Percentiles rank a stretch among this genome's conserved stretches.
Evolutionary conservation across 768 basidiomycete species (phyloP).

Genomic region (Tremella fuciformis): DNA sequence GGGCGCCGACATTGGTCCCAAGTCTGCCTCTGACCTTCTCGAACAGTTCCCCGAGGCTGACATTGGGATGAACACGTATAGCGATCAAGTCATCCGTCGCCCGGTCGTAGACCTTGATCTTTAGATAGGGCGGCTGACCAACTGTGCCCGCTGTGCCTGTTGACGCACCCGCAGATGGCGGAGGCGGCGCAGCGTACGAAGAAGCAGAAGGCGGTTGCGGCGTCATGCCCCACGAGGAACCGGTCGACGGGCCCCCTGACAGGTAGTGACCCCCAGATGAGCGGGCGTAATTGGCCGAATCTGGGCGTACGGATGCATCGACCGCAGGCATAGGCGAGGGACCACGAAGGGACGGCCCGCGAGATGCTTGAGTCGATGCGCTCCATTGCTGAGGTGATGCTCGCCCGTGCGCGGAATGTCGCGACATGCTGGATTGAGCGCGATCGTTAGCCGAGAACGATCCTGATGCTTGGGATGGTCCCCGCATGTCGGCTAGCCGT

Average conservation of each 20-base stretch:
- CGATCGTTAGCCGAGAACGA: constrained; percentile 9
- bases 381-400: constrained; percentile 12
- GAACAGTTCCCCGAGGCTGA: constrained; percentile 79
- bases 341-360: constrained; percentile 20
- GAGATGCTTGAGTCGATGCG: constrained; percentile 8
- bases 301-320: constrained; percentile 15
- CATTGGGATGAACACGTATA: constrained; percentile 89
- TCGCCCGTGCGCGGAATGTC: constrained; percentile 8
- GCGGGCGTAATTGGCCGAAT: neutral
- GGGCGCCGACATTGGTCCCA: constrained; percentile 65
- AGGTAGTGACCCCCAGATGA: constrained; percentile 12
- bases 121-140: constrained; percentile 69
- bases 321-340: constrained; percentile 35
- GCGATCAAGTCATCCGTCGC: constrained; percentile 92
- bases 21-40: constrained; percentile 86
- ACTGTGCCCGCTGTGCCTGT: constrained; percentile 5
- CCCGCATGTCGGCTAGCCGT: constrained; percentile 30
- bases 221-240: constrained; percentile 18
- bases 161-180: constrained; percentile 8
- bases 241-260: constrained; percentile 26
- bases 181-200: constrained; percentile 5
- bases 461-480: constrained; percentile 5
- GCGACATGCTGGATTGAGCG: constrained; percentile 26
- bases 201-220: constrained; percentile 10
- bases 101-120: constrained; percentile 97